phyloP scores from a whole-genome alignment of 2,329 filamentous ascomycete genomes.

The Fusarium sp. region DNA sequence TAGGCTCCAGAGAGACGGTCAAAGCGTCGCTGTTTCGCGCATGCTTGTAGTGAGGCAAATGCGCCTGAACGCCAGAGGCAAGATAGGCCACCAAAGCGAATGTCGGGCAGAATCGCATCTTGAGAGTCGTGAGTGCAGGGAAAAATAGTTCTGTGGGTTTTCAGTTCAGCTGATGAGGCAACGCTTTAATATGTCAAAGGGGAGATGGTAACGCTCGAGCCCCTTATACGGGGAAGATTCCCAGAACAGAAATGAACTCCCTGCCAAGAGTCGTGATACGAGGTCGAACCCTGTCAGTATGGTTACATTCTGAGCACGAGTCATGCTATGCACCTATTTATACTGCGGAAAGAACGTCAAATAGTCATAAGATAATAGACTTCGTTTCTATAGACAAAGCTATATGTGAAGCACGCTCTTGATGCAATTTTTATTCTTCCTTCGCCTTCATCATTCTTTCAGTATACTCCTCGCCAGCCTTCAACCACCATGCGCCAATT shows the following conservation, averaged over 20 bases:
- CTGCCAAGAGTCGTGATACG: background rate
- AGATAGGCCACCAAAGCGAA: background rate
- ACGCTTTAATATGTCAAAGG: background rate
- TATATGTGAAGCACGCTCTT: too few relatives aligned
- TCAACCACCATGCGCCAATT: background rate
- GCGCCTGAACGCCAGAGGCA: background rate
- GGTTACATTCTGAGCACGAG: background rate
- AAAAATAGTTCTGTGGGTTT: too few relatives aligned
- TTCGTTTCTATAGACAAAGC: too few relatives aligned
- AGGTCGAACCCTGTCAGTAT: background rate
- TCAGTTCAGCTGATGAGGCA: fast-evolving
- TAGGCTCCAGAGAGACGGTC: background rate
- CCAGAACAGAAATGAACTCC: background rate
- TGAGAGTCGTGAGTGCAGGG: fast-evolving
- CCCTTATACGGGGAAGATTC: background rate
- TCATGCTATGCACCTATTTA: background rate
- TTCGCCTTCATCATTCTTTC: background rate
- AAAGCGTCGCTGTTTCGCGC: background rate
- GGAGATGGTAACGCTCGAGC: background rate
- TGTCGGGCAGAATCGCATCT: background rate
- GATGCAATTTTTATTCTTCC: background rate
- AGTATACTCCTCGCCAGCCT: background rate
- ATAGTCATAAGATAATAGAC: too few relatives aligned
- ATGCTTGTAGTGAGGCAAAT: background rate
- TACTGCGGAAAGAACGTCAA: too few relatives aligned